Percentiles rank a stretch among this genome's conserved stretches.
phyloP scores from a whole-genome alignment of 2,329 filamentous ascomycete genomes.

The Trichoderma semiorbis region DNA sequence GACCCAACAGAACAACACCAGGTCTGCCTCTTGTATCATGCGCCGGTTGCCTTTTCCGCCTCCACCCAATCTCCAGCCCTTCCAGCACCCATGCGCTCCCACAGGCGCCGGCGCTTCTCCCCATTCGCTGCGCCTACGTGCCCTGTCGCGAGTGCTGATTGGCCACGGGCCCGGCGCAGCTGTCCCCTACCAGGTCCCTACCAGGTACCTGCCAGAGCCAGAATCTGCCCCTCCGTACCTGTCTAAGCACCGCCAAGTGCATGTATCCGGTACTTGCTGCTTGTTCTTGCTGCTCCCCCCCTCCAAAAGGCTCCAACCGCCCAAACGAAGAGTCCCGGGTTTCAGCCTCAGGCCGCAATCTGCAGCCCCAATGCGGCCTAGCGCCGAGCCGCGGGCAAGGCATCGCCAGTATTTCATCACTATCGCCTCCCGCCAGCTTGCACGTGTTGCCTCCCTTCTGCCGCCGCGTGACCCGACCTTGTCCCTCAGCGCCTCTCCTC shows the following conservation, averaged over 20 bases:
- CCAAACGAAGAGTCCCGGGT: not conserved
- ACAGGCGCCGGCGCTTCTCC: slow-evolving; percentile 8
- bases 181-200: not conserved
- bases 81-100: not conserved
- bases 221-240: not conserved
- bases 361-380: not conserved
- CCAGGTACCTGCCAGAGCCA: not conserved
- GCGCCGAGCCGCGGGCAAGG: not conserved
- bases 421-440: slow-evolving; percentile 32
- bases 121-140: slow-evolving; percentile 12
- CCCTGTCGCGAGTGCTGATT: slow-evolving; percentile 4
- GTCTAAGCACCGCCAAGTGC: not conserved
- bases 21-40: not conserved
- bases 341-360: slow-evolving; percentile 16
- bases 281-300: too few species aligned
- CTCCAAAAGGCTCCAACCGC: not conserved
- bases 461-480: slow-evolving; percentile 36
- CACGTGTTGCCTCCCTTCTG: slow-evolving; percentile 39
- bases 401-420: slow-evolving; percentile 1
- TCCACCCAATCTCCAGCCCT: slow-evolving; percentile 5
- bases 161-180: not conserved
- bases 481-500: slow-evolving; percentile 19
- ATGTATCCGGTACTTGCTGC: not conserved
- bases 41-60: slow-evolving; percentile 7
- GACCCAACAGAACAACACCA: not conserved